Evolutionary conservation across 768 basidiomycete genomes (phyloP), one percentile per base, ranked within the genome.

Genomic region (Hirschioporus abietinus): DNA sequence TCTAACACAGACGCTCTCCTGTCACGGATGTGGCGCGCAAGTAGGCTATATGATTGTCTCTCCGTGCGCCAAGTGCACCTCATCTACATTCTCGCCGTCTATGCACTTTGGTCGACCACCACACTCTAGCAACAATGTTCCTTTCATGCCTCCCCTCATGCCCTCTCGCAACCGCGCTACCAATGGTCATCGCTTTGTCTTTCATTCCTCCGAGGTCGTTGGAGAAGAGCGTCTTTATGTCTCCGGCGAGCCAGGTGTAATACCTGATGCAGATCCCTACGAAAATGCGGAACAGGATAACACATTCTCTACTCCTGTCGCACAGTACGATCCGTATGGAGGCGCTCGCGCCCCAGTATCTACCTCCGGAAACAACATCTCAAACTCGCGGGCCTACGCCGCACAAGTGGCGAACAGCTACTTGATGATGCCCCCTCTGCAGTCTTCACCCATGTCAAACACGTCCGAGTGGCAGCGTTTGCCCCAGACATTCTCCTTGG

Each of bases 111-210:
- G 67, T 64, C 23, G 68, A 63, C 3, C 58, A 3, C n/a, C 60
- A 25, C 15, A 20, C 42, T 52, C 12, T 20, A 15, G 20, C 42
- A 12, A 52, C 42, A 20, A 52, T 52, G 42, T 52, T 20, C 42
- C 42, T 52, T 52, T 52, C 42, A 52, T 52, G 42, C 42, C 42
- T 5, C 42, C 42, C 42, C 42, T 52, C 20, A 52, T 15, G 12
- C 42, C 42, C 42, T 15, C 12, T 52, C 42, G 42, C 20, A 89
- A 89, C 74, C 86, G 90, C 67, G 81, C 86, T 8, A 92, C 92
- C 25, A 94, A 93, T 75, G 91, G 91, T 9, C 92, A 93, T 74
- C 86, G 91, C 34, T 95, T 91, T 75, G 92, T 95, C 36, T 95
- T 94, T 75, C 91, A 94, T 78, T 89, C 88, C 57, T 83, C 75